Evolutionary conservation across 179 eudicot genomes (phyloP), one percentile per base, ranked within the genome.

Genomic region (Patellifolia procumbens): DNA sequence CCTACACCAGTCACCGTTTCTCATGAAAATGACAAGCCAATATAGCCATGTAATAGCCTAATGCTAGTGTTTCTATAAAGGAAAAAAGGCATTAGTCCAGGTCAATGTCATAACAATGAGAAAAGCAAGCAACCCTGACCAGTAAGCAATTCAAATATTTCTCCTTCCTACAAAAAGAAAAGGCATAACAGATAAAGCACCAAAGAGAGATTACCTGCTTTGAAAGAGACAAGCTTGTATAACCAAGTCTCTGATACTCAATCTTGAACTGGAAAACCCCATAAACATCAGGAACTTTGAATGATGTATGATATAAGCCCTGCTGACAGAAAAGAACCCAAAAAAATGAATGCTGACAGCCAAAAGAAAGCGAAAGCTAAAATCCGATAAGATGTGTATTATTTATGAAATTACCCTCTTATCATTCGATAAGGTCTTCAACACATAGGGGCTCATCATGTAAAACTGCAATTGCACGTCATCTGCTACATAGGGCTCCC

Each of bases 361-460:
- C 39, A 28, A 51, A 29, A 37, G 24, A 68, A 49, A 28, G 9
- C 1, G 34, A 45, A 34, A 32, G 13, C n/a, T 70, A 70, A 3
- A 22, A 6, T 53, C 34, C 79, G 45, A 56, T 9, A 39, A 52
- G 42, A 32, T 17, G 32, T 11, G 52, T 22, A 39, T 24, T 12
- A 78, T 52, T 12, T n/a, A 20, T 29, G 32, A 46, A 51, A 34
- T 76, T 80, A 91, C 98, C 98, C 86, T 92, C 85, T 82, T 76
- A 79, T 94, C 82, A 13, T 88, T 88, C 51, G 97, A 86, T 66
- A 94, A 67, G 48, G 94, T 87, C 83, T 91, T 94, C 83, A 94
- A 78, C 29, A 94, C 98, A 84, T 94, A 94, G 62, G 98, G 98
- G 81, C 97, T 94, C 98, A 94, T 94, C 98, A 94, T 87, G 89